Percentiles rank a stretch among this genome's conserved stretches.
phyloP scores from a whole-genome alignment of 805 yeast species.

The Zygotorulaspora florentina region DNA sequence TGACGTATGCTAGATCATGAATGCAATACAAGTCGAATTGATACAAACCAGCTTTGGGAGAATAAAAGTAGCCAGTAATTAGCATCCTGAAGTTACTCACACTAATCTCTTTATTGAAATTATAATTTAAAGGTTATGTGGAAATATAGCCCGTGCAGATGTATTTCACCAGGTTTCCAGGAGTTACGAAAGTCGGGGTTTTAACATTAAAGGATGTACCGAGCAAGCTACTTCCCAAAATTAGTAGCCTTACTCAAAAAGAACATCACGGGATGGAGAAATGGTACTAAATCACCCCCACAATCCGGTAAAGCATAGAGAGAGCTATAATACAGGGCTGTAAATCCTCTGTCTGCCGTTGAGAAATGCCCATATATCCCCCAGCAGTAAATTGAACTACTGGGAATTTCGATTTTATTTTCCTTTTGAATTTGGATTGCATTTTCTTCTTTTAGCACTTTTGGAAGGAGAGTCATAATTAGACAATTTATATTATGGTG shows the following conservation, averaged over 20 bases:
- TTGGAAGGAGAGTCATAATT: too few relatives aligned
- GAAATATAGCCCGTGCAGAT: neutral
- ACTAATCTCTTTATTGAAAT: slow-evolving; percentile 10
- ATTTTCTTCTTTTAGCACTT: too few relatives aligned
- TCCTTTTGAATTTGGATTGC: too few relatives aligned
- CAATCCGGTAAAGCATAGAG: neutral
- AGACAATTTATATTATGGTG: too few relatives aligned
- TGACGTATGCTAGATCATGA: slow-evolving; percentile 36
- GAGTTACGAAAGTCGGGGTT: neutral
- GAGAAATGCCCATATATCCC: too few relatives aligned
- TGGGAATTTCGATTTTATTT: too few relatives aligned
- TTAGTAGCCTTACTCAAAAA: slow-evolving; percentile 2
- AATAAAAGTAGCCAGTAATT: slow-evolving; percentile 26
- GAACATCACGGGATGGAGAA: neutral
- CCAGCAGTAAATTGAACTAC: too few relatives aligned
- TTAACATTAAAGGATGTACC: slow-evolving; percentile 2
- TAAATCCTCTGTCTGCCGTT: too few relatives aligned
- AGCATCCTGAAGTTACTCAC: slow-evolving; percentile 22
- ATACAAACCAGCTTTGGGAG: slow-evolving; percentile 32
- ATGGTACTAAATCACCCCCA: neutral
- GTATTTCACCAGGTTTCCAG: neutral
- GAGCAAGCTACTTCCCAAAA: neutral
- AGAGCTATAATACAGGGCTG: slow-evolving; percentile 1
- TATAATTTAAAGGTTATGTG: slow-evolving; percentile 11
- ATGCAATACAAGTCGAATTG: slow-evolving; percentile 20